phyloP scores from a whole-genome alignment of 768 basidiomycete genomes.

The Naganishia vishniacii region DNA sequence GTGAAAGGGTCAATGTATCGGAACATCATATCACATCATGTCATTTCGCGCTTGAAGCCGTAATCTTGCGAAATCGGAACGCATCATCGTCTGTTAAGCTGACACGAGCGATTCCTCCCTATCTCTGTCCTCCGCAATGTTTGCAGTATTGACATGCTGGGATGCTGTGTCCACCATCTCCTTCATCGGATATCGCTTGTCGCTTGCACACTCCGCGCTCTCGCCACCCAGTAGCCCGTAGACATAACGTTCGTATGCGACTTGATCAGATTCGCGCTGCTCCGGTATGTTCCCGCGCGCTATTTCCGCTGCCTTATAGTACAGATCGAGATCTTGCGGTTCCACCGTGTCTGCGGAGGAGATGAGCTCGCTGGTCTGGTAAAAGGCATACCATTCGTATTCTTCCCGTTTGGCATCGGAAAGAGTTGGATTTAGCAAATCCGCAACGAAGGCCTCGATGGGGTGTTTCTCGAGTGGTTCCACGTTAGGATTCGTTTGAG shows the following conservation, averaged over 20 bases:
- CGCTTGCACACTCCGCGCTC: not conserved
- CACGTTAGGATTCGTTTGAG: not conserved
- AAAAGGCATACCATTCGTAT: constrained; percentile 60
- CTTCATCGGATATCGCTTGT: not conserved
- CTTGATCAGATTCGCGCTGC: constrained; percentile 14
- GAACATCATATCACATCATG: too few relatives aligned
- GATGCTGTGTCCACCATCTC: not conserved
- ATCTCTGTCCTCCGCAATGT: too few relatives aligned
- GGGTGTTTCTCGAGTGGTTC: constrained; percentile 18
- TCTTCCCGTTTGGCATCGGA: constrained; percentile 63
- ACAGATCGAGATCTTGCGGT: constrained; percentile 43
- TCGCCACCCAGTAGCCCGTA: not conserved
- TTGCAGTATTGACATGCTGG: too few relatives aligned
- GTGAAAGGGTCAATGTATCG: too few relatives aligned
- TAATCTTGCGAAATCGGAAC: too few relatives aligned
- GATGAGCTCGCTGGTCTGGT: constrained; percentile 40
- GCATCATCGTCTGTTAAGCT: too few relatives aligned
- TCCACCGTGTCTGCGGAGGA: constrained; percentile 37
- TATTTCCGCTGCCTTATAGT: constrained; percentile 35
- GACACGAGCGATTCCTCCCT: too few relatives aligned
- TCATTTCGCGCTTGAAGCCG: too few relatives aligned
- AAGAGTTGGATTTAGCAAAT: constrained; percentile 58
- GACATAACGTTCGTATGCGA: constrained; percentile 3
- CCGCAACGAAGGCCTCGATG: constrained; percentile 19
- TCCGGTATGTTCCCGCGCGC: constrained; percentile 31